Percentiles rank a stretch among this genome's conserved stretches.
phyloP scores from a whole-genome alignment of 768 basidiomycete genomes.

The Xerocomus brunneocitrinus region DNA sequence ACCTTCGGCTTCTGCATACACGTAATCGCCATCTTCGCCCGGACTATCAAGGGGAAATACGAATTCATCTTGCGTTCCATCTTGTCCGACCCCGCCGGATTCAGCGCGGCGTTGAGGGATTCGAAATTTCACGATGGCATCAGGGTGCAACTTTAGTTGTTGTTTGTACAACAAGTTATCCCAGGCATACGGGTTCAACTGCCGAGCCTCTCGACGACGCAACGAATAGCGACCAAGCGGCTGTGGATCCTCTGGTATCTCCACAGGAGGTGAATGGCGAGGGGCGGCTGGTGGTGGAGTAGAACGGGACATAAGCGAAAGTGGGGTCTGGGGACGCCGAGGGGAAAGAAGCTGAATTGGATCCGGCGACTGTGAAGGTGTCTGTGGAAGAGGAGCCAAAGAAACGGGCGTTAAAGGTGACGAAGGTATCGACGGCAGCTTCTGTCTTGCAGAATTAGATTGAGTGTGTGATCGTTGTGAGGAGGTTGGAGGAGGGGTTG shows the following conservation, averaged over 20 bases:
- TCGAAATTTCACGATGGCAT: constrained; percentile 57
- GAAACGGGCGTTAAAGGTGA: constrained; percentile 24
- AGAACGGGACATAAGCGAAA: not conserved
- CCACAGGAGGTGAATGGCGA: constrained; percentile 1
- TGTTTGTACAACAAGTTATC: constrained; percentile 52
- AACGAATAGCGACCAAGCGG: constrained; percentile 45
- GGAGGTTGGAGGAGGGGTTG: constrained; percentile 19
- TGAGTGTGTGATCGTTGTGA: constrained; percentile 5
- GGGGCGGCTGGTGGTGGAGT: constrained; percentile 1
- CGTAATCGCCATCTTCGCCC: constrained; percentile 27
- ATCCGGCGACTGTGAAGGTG: constrained; percentile 19
- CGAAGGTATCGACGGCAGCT: not conserved
- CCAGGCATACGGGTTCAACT: constrained; percentile 58
- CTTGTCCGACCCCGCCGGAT: constrained; percentile 25
- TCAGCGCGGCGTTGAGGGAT: constrained; percentile 31
- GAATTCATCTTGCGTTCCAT: constrained; percentile 32
- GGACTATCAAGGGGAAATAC: constrained; percentile 17
- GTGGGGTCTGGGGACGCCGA: not conserved
- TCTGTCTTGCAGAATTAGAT: not conserved
- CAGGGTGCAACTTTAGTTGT: constrained; percentile 51
- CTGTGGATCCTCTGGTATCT: constrained; percentile 16
- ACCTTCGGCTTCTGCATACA: constrained; percentile 11
- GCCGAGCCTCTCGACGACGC: constrained; percentile 49
- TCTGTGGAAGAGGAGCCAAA: constrained; percentile 4
- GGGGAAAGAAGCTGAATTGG: constrained; percentile 9